Evolutionary conservation across 1,284 basidiomycete genomes (phyloP).

Genomic region (Megacollybia platyphylla): DNA sequence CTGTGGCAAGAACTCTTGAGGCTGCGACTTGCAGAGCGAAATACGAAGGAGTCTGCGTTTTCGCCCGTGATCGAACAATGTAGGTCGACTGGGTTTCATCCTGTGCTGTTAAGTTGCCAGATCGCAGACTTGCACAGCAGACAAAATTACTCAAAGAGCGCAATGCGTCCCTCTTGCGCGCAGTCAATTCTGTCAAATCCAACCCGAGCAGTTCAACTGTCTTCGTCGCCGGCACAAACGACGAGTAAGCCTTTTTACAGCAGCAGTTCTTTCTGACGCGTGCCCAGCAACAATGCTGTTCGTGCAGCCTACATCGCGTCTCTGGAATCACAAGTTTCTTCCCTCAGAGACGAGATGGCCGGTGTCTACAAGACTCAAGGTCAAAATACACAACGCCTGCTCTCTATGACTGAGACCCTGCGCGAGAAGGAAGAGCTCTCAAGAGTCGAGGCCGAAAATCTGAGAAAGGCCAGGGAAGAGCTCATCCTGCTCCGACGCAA

Average conservation of each 20-base stretch:
- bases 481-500: slow-evolving; percentile 56
- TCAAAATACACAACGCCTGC: slow-evolving; percentile 85
- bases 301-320: slow-evolving; percentile 80
- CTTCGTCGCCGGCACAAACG: slow-evolving; percentile 49
- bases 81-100: slow-evolving; percentile 18
- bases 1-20: slow-evolving; percentile 72
- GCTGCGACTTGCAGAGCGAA: slow-evolving; percentile 66
- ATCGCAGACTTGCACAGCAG: slow-evolving; percentile 81
- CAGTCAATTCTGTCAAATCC: slow-evolving; percentile 57
- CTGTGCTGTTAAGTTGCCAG: slow-evolving; percentile 25
- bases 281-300: slow-evolving; percentile 55
- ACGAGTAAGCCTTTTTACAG: slow-evolving; percentile 43
- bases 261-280: slow-evolving; percentile 7
- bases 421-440: slow-evolving; percentile 83
- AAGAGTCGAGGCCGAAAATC: slow-evolving; percentile 64
- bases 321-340: slow-evolving; percentile 86
- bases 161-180: slow-evolving; percentile 74
- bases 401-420: slow-evolving; percentile 89
- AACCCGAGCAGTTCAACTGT: slow-evolving; percentile 54
- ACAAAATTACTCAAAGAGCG: slow-evolving; percentile 82
- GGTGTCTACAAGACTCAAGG: slow-evolving; percentile 94
- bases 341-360: slow-evolving; percentile 81
- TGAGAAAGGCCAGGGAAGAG: slow-evolving; percentile 65
- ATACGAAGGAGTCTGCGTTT: slow-evolving; percentile 64
- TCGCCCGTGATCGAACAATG: slow-evolving; percentile 83